phyloP scores from a whole-genome alignment of 306 rosid species.

The Prunus padus region DNA sequence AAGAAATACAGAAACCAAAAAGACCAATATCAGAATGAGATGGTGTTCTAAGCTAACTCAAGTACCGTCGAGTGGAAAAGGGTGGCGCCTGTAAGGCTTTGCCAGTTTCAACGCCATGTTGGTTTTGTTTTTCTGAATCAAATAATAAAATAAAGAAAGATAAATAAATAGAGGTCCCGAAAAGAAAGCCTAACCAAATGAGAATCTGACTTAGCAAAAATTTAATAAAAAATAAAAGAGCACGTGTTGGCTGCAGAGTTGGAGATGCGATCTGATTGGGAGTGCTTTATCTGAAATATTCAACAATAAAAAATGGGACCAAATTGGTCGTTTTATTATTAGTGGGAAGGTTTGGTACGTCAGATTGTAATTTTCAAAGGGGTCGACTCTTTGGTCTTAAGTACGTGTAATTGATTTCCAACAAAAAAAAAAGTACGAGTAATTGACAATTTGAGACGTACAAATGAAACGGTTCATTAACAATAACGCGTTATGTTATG shows the following conservation, averaged over 20 bases:
- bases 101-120: slow-evolving; percentile 34
- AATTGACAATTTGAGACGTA: no score
- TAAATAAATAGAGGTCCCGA: not conserved
- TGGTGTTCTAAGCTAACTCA: not conserved
- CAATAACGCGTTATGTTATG: no score
- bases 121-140: not conserved
- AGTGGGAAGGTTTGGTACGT: no score
- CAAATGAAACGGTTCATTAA: no score
- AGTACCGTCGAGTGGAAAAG: not conserved
- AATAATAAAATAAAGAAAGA: not conserved
- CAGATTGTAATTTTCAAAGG: no score
- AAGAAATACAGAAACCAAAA: not conserved
- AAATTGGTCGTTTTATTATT: no score
- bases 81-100: slow-evolving; percentile 12
- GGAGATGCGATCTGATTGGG: not conserved
- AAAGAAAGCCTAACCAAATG: not conserved
- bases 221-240: no score
- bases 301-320: no score
- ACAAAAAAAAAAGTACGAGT: no score
- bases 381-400: no score
- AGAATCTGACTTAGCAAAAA: not conserved
- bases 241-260: not conserved
- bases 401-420: no score
- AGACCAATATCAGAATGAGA: not conserved
- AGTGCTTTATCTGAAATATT: no score